Evolutionary conservation across 2,329 filamentous ascomycete genomes (phyloP).

Genomic region (Epicoccum nigrum): DNA sequence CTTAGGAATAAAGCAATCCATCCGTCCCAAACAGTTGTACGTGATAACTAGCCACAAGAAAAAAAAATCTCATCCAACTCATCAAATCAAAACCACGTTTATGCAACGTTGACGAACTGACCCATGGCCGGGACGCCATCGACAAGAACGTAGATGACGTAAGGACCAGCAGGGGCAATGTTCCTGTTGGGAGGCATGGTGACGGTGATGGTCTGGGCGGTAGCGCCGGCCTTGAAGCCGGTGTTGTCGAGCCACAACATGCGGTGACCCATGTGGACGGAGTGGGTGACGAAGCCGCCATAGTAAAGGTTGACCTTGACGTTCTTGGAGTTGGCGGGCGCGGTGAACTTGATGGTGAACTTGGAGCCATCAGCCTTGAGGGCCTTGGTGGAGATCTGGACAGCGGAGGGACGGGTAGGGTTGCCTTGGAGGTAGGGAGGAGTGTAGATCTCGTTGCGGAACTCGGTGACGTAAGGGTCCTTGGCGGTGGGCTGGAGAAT

Average conservation of each 20-base stretch:
- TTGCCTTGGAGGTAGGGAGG: constrained; percentile 64
- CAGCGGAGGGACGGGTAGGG: constrained; percentile 58
- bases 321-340: constrained; percentile 49
- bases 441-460: constrained; percentile 66
- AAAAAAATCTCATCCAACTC: constrained; percentile 11
- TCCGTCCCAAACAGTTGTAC: constrained; percentile 2
- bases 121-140: constrained; percentile 61
- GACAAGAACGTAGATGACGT: constrained; percentile 65
- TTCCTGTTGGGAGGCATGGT: constrained; percentile 62
- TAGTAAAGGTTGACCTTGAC: constrained; percentile 62
- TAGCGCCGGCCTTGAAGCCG: constrained; percentile 53
- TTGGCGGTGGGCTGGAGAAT: constrained; percentile 53
- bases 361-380: constrained; percentile 53
- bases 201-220: constrained; percentile 56
- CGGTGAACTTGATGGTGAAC: constrained; percentile 58
- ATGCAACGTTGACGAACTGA: constrained; percentile 57
- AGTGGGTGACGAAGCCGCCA: constrained; percentile 66
- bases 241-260: constrained; percentile 60
- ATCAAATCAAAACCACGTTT: constrained; percentile 3
- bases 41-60: constrained; percentile 7
- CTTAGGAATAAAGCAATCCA: constrained; percentile 5
- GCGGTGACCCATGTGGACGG: constrained; percentile 66
- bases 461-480: constrained; percentile 63
- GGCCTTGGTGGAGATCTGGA: constrained; percentile 53
- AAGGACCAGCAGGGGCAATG: constrained; percentile 64